Percentiles rank a stretch among this genome's conserved stretches.
phyloP scores from a whole-genome alignment of 306 rosid species.

The Malus asiatica region DNA sequence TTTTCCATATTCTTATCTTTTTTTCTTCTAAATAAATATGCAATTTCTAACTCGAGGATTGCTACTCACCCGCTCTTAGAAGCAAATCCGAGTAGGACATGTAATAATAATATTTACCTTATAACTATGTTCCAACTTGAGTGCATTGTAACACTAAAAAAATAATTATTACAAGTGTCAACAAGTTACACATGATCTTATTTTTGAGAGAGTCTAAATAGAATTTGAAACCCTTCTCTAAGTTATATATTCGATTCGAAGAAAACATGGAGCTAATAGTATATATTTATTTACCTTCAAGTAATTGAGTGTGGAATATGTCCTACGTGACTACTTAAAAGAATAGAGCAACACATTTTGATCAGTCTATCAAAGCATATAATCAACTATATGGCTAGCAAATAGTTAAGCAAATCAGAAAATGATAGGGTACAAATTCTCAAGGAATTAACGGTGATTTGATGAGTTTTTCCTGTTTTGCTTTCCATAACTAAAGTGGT shows the following conservation, averaged over 20 bases:
- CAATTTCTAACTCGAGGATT: too few species aligned
- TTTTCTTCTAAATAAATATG: not conserved
- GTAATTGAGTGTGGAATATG: not conserved
- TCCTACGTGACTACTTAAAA: not conserved
- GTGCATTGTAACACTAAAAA: too few species aligned
- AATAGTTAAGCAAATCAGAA: not conserved
- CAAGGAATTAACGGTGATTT: slow-evolving; percentile 18
- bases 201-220: not conserved
- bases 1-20: not conserved
- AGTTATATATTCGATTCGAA: too few species aligned
- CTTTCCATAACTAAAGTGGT: slow-evolving; percentile 8
- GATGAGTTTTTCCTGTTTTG: not conserved
- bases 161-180: not conserved
- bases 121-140: not conserved
- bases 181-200: too few species aligned
- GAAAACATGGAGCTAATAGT: not conserved
- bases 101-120: not conserved
- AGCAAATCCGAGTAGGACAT: not conserved
- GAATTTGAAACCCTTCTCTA: not conserved
- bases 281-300: not conserved
- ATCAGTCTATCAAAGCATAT: not conserved
- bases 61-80: not conserved
- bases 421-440: slow-evolving; percentile 10
- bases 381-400: not conserved
- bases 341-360: not conserved